Percentiles rank a stretch among this genome's conserved stretches.
Conservation (phyloP, 169 alveolate genomes). For the Eimeria brunetti region DNA sequence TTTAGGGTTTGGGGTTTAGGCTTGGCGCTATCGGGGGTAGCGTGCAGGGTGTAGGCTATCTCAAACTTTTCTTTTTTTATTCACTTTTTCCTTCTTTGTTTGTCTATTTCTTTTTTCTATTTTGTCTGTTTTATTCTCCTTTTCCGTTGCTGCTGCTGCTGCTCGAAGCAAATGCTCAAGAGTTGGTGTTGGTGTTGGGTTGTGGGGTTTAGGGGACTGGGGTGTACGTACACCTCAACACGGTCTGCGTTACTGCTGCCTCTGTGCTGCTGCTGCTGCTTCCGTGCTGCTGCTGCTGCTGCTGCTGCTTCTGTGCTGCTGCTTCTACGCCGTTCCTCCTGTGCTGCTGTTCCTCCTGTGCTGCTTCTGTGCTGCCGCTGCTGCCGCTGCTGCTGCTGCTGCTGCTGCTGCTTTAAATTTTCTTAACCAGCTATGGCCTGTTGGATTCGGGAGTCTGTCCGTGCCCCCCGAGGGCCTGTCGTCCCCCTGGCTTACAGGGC, state of each 20-base stretch:
- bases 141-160: too few relatives aligned
- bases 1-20: background rate
- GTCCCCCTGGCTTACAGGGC: conserved; percentile 49
- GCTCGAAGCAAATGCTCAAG: too few relatives aligned
- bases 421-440: conserved; percentile 60
- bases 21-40: background rate
- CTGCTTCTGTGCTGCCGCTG: background rate
- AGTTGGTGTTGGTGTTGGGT: background rate
- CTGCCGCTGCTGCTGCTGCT: background rate
- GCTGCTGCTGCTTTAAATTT: background rate
- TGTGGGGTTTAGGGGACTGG: background rate
- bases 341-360: too few relatives aligned
- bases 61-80: too few relatives aligned
- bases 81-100: too few relatives aligned
- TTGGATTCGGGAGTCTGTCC: conserved; percentile 73
- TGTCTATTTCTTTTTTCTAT: too few relatives aligned
- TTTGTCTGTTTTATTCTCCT: background rate
- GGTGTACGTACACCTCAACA: background rate
- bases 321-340: background rate
- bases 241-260: background rate
- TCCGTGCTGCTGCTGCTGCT: too few relatives aligned
- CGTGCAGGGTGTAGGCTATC: too few relatives aligned
- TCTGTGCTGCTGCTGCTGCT: too few relatives aligned
- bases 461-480: conserved; percentile 59
- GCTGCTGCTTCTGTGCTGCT: too few relatives aligned